Base-by-base conservation (phyloP, 1,284 basidiomycete species). In the Trichosporon sp. region DNA sequence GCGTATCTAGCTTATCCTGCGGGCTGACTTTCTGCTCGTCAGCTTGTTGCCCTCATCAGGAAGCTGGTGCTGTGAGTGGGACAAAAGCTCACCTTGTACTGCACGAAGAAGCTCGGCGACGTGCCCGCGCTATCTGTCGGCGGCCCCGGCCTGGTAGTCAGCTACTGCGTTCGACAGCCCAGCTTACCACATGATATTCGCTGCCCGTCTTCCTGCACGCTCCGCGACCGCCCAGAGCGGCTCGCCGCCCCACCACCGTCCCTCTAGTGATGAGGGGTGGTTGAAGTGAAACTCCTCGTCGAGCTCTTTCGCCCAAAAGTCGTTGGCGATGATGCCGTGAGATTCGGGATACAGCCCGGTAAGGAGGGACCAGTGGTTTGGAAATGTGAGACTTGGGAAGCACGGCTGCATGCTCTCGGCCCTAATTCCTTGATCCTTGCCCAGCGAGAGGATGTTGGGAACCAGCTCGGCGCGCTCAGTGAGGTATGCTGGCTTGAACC, bases 381-480 rank as follows among this genome's bases (percentile, higher is more conserved):
- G 94, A 73, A 96, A 96, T 0, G 94, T 95, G 67, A 94, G 79
- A 0, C 91, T 90, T 2, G 94, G 94, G 71, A 95, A 95, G 16
- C 93, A 80, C 21, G 93, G 90, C 63, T 85, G 84, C 87, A 96
- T 88, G 14, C 85, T 89, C 75, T 92, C 89, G 1, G 91, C 91
- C 34, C 90, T 84, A n/a, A 95, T 74, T 0, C 91, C 91, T 21
- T 29, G 14, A 21, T 57, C 49, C 14, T 59, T 58, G 7, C 64
- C 63, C 16, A 75, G 57, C 1, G 62, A 10, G 3, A 68, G 33
- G 36, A 77, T 32, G 63, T 74, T 68, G 1, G 70, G 68, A 1
- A 71, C 33, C 19, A 63, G 60, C 3, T 59, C 34, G 9, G 59
- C 31, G 13, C 59, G 44, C 10, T 32, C 46, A 2, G 57, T 13